A percentile compares a stretch with the other conserved stretches of the same genome.
These are phyloP conservation scores for Paspalum notatum DNA, from an alignment of 176 grass and related monocot species.

Conservation along the genomic window DNA sequence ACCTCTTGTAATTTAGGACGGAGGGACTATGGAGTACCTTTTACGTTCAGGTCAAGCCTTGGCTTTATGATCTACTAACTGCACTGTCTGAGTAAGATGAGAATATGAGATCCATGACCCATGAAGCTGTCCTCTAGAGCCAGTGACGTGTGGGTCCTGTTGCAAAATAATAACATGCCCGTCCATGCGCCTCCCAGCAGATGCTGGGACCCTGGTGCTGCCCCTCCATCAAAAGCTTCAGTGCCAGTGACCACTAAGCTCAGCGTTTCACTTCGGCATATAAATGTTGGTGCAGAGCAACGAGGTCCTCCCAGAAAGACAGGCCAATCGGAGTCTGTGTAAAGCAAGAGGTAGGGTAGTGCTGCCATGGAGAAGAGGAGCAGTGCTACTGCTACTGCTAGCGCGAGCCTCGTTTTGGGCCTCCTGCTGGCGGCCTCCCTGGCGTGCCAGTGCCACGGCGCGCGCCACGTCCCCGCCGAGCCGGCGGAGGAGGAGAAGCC, in stretches of 20 bases:
- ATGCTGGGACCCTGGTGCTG: too few species aligned
- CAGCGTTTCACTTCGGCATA: not conserved
- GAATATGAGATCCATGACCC: not conserved
- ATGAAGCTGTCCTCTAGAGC: not conserved
- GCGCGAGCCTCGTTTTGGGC: not conserved
- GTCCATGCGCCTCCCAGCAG: too few species aligned
- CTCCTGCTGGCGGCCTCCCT: slow-evolving; percentile 38
- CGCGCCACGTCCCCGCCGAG: slow-evolving; percentile 41
- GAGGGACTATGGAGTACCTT: too few species aligned
- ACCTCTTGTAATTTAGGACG: too few species aligned
- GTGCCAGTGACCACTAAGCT: not conserved
- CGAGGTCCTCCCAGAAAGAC: not conserved
- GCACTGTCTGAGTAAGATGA: not conserved
- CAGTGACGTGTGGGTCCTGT: not conserved
- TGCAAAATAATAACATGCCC: not conserved
- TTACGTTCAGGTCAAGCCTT: not conserved
- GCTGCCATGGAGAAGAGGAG: slow-evolving; percentile 38
- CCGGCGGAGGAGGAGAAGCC: slow-evolving; percentile 32
- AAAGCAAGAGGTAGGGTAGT: not conserved
- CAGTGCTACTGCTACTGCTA: not conserved
- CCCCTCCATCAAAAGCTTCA: not conserved
- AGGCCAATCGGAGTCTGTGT: not conserved
- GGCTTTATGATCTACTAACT: not conserved
- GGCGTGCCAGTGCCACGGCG: slow-evolving; percentile 27
- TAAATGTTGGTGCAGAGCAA: not conserved